These are phyloP conservation scores for Neophaeococcomyces aloes DNA, from an alignment of 2,329 filamentous ascomycete genomes.

Conservation along the genomic window DNA sequence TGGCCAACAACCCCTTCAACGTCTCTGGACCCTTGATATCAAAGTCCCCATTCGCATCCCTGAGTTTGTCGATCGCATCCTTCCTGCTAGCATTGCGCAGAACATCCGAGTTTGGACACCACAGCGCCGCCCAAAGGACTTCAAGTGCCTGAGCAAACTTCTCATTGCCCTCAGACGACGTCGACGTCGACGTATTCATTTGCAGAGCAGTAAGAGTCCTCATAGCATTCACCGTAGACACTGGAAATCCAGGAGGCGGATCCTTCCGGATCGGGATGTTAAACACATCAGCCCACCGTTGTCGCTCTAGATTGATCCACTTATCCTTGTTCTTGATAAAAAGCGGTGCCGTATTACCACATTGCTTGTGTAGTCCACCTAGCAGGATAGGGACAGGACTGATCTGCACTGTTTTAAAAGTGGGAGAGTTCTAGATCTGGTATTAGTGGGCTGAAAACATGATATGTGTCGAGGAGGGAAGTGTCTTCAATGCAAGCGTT, in stretches of 20 bases:
- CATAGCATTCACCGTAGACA: constrained; percentile 41
- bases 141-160: constrained; percentile 34
- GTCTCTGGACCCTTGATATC: constrained; percentile 11
- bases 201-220: constrained; percentile 39
- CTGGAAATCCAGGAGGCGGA: constrained; percentile 43
- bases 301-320: constrained; percentile 46
- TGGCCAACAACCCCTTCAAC: constrained; percentile 23
- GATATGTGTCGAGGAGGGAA: too few relatives aligned
- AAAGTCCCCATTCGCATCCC: constrained; percentile 30
- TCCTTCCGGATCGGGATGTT: constrained; percentile 41
- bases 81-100: constrained; percentile 22
- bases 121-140: constrained; percentile 42
- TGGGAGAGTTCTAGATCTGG: constrained; percentile 37
- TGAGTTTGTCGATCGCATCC: constrained; percentile 26
- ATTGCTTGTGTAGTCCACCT: constrained; percentile 48
- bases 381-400: constrained; percentile 51
- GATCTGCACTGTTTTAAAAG: constrained; percentile 45
- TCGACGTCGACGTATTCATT: constrained; percentile 35
- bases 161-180: constrained; percentile 9
- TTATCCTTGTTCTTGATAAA: constrained; percentile 50
- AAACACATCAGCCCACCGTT: constrained; percentile 45
- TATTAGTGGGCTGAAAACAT: neutral
- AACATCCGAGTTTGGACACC: constrained; percentile 31
- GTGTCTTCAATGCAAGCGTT: too few relatives aligned
- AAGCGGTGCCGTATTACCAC: constrained; percentile 45